Base-by-base conservation (phyloP, 2,329 filamentous ascomycete species). In the Trichophaea hybrida region DNA sequence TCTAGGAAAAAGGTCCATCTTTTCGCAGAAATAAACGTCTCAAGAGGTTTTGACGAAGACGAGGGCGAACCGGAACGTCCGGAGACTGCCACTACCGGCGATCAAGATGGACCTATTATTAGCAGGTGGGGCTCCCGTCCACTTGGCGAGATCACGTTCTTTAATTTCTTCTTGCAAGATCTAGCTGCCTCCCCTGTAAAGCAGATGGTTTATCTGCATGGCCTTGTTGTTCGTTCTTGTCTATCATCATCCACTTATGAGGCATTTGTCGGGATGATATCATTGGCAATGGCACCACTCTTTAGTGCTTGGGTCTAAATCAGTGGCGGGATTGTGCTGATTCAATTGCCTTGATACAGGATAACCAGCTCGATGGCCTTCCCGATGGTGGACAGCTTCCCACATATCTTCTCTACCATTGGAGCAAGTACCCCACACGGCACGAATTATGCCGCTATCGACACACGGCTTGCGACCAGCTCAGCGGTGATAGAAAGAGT, bases 381-480 rank as follows among this genome's bases (percentile, higher is more conserved):
- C 69, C 89, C 91, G 1, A 69, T 90, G 33, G 77, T 94, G 37
- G 83, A 93, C 69, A 94, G 88, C 70, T 96, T 86, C 69, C 93
- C 93, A 0, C 74, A 75, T 34, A 84, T 96, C 57, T 88, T 90
- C 71, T 70, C 70, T 31, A 67, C 76, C 60, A 68, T 69, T 61
- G 69, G 70, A 60, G 63, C 70, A 69, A 65, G 60, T 84, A 60
- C 75, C 76, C 64, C 66, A 40, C 6, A 58, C 61, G 51, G 52
- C 58, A 5, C 37, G 48, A n/a, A 51, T 50, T 2, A 64, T 53
- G 37, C 68, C 71, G 66, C 49, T 13, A 70, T 83, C 34, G 75
- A 73, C 48, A 79, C 81, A 49, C 77, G 82, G 1, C 74, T 97
- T 52, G 85, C 84, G 2, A 88, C 86, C 0, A 86, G 88, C 57